Percentiles rank a stretch among this genome's conserved stretches.
Evolutionary conservation across 345 rosid species (phyloP).

Genomic region (Syzygium aromaticum): DNA sequence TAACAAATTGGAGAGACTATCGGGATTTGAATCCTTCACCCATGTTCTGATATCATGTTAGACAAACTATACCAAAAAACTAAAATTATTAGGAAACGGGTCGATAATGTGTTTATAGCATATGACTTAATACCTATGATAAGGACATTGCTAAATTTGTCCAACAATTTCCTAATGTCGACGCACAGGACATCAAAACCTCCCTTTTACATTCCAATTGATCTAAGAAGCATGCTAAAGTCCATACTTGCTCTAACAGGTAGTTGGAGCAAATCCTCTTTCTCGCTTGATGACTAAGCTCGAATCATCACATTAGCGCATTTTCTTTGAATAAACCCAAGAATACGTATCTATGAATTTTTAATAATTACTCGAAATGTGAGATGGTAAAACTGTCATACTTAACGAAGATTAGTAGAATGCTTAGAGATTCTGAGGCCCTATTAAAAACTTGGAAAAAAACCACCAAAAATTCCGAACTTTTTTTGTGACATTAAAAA

Average conservation of each 20-base stretch:
- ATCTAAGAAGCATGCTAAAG: background rate
- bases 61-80: too few relatives aligned
- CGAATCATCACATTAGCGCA: background rate
- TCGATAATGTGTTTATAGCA: background rate
- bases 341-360: background rate
- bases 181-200: background rate
- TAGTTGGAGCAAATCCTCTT: background rate
- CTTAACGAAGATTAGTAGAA: background rate
- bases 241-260: background rate
- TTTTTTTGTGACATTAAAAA: too few relatives aligned
- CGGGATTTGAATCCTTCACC: background rate
- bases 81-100: background rate
- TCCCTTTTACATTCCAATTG: background rate
- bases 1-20: background rate
- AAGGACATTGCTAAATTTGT: background rate
- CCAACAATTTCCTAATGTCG: background rate
- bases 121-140: background rate
- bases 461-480: too few relatives aligned
- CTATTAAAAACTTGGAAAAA: background rate
- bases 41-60: background rate
- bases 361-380: background rate
- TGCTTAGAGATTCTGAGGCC: background rate
- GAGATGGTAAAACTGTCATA: background rate
- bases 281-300: background rate
- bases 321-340: background rate